A percentile compares a stretch with the other conserved stretches of the same genome.
Conservation (phyloP, 192 early-diverging fungal genomes). For the Kappamyces sp. region DNA sequence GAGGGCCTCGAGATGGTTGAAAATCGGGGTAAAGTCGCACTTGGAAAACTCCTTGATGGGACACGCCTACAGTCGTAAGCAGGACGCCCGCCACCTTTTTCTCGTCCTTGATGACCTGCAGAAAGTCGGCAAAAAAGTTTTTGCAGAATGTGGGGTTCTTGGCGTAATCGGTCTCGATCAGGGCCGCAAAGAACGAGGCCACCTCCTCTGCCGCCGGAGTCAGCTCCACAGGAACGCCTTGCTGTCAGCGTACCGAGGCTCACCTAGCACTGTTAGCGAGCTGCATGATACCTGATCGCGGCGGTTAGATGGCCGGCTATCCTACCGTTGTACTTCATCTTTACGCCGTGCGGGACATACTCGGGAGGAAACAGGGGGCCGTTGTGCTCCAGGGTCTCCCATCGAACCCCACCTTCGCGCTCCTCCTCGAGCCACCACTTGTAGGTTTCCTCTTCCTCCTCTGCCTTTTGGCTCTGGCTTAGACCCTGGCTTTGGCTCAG, state of each 20-base stretch:
- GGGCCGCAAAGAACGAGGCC: slow-evolving; percentile 85
- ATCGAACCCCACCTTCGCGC: slow-evolving; percentile 60
- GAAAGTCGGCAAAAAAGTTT: slow-evolving; percentile 93
- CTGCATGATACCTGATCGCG: neutral
- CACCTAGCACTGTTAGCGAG: slow-evolving; percentile 1
- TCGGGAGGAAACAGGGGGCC: slow-evolving; percentile 88
- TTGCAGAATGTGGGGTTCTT: slow-evolving; percentile 76
- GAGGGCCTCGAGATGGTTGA: slow-evolving; percentile 65
- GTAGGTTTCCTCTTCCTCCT: slow-evolving; percentile 26
- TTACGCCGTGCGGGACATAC: slow-evolving; percentile 83
- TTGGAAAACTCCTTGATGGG: slow-evolving; percentile 70
- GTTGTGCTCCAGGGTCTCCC: slow-evolving; percentile 80
- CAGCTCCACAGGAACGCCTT: slow-evolving; percentile 28
- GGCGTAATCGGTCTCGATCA: slow-evolving; percentile 78
- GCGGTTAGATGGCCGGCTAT: neutral
- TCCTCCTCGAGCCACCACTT: slow-evolving; percentile 28
- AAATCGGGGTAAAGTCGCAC: slow-evolving; percentile 87
- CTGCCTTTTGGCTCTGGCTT: slow-evolving; percentile 14
- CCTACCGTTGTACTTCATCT: slow-evolving; percentile 79
- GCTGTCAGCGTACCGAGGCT: slow-evolving; percentile 32
- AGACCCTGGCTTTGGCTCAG: slow-evolving; percentile 1
- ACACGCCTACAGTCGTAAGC: neutral
- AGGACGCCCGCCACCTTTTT: slow-evolving; percentile 42
- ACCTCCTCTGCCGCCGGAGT: slow-evolving; percentile 86
- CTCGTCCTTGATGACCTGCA: slow-evolving; percentile 54